A percentile compares a stretch with the other conserved stretches of the same genome.
Conservation (phyloP, 2,329 filamentous ascomycete species). For the Aspergillus brunneoviolaceus region DNA sequence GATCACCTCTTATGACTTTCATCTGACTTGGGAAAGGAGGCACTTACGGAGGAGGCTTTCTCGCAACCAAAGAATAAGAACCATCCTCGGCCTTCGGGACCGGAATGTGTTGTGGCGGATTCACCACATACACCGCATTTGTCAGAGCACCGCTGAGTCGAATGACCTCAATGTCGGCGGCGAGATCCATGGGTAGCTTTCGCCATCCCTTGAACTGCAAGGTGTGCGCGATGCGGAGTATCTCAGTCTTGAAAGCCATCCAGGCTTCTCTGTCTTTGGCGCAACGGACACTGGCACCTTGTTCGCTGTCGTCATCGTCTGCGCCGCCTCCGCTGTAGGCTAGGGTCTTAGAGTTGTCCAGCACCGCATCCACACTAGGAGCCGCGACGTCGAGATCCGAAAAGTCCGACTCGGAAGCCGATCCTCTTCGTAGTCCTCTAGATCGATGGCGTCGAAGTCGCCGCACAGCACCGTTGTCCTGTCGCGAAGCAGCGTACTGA, state of each 20-base stretch:
- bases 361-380: conserved; percentile 75
- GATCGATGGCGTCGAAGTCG: conserved; percentile 36
- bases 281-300: conserved; percentile 48
- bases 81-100: conserved; percentile 41
- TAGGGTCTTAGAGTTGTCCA: conserved; percentile 89
- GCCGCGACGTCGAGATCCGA: conserved; percentile 78
- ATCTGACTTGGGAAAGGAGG: not conserved
- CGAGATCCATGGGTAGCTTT: conserved; percentile 60
- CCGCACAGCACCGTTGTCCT: conserved; percentile 23
- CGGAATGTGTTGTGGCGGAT: conserved; percentile 67
- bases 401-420: conserved; percentile 82
- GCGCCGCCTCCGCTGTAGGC: conserved; percentile 64
- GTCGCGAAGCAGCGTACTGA: conserved; percentile 39
- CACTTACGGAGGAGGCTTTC: conserved; percentile 55
- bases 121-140: conserved; percentile 94
- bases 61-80: conserved; percentile 38
- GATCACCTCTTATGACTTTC: not conserved
- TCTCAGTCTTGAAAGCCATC: conserved; percentile 87
- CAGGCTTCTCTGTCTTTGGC: conserved; percentile 74
- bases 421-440: conserved; percentile 44
- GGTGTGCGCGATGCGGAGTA: conserved; percentile 84
- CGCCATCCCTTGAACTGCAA: conserved; percentile 90
- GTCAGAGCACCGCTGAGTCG: conserved; percentile 81
- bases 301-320: conserved; percentile 45
- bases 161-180: conserved; percentile 46